Base-by-base conservation (phyloP, 768 basidiomycete genomes). In the Phylloporus arenicola region DNA sequence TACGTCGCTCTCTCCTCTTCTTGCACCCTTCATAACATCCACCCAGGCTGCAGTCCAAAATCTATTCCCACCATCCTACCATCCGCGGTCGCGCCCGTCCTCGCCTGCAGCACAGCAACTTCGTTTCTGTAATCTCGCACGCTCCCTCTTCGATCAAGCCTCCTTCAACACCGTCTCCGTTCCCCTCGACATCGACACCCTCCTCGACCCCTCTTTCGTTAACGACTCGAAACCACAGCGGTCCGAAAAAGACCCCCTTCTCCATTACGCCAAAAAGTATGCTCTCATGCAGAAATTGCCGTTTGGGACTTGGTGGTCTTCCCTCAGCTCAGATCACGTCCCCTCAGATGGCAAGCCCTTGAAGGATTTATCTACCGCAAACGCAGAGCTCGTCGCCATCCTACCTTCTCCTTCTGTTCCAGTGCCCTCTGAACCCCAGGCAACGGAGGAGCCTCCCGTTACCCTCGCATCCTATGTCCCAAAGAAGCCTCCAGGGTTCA, bases 231-330 rank as follows among this genome's bases (percentile, higher is more conserved):
- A 65, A 39, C 52, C 61, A 7, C 38, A 38, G 0, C 41, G 56
- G 19, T 58, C 62, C 20, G 65, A 59, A 57, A 70, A 57, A 51
- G 68, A 40, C 54, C 68, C 53, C 57, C 69, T 53, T 43, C 22
- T 46, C 27, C 41, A 59, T 54, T 46, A 70, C 67, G 40, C 47
- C n/a, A 79, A 76, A 47, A 80, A 75, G 60, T 90, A 84, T 67
- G 88, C 90, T 3, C 79, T 92, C 41, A 75, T 91, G 56, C 89
- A 92, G 59, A 83, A 82, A 52, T 72, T 92, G 7, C 87, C 90
- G 1, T 77, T 74, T 2, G 88, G 83, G 34, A 83, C 85, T 51
- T 89, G 82, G 72, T 92, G 88, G 84, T 77, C 87, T 14, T 88
- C 89, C 24, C 76, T 84, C 47, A 78, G 75, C 60, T 75, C 80